phyloP scores from a whole-genome alignment of 2,329 filamentous ascomycete genomes.

The Dactylonectria estremocensis region DNA sequence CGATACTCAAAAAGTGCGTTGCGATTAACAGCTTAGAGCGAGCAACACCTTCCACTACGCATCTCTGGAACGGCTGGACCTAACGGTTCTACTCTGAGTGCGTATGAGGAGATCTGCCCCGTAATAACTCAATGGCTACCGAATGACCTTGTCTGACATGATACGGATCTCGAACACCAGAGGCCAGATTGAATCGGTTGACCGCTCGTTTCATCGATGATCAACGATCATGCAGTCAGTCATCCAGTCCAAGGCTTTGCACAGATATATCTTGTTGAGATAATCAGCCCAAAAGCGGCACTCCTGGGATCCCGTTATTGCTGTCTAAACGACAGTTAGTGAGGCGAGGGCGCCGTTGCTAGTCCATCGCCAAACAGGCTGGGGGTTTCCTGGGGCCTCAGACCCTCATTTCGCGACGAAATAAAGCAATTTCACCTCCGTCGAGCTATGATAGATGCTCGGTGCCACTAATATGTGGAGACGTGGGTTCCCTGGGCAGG shows the following conservation, averaged over 20 bases:
- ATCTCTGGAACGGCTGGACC: no score
- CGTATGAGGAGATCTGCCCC: neutral
- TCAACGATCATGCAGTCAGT: neutral
- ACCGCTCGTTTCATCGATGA: neutral
- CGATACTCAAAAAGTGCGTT: no score
- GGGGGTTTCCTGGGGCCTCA: constrained; percentile 23
- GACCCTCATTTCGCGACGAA: constrained; percentile 37
- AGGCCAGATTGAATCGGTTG: neutral
- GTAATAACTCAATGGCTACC: neutral
- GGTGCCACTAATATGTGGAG: constrained; percentile 28
- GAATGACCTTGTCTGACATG: neutral
- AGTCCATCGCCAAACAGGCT: neutral
- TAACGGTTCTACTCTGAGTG: no score
- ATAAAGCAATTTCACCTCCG: constrained; percentile 47
- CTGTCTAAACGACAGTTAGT: constrained; percentile 17
- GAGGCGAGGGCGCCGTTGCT: constrained; percentile 9
- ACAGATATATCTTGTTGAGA: constrained; percentile 10
- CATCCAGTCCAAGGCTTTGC: neutral
- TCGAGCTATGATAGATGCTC: constrained; percentile 30
- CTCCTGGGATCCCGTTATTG: constrained; percentile 15
- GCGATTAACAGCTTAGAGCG: no score
- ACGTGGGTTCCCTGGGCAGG: constrained; percentile 36
- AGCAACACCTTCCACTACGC: no score
- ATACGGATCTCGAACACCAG: neutral
- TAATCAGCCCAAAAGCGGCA: constrained; percentile 12